These are phyloP conservation scores for Agaricus bisporus DNA, from an alignment of 768 basidiomycete genomes.

Conservation along the genomic window DNA sequence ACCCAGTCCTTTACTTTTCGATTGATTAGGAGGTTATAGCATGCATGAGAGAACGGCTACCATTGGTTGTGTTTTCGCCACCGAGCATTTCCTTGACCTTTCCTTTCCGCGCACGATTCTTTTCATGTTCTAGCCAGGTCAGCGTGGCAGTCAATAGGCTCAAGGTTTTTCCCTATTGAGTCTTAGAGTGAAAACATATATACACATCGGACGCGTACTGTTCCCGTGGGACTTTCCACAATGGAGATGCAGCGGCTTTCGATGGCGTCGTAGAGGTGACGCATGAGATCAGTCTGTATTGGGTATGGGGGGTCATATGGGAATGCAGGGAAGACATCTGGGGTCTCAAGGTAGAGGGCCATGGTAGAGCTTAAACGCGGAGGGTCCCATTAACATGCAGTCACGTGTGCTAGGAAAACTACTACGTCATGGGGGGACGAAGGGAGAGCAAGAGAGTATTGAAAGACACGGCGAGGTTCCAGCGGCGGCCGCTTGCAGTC, in stretches of 20 bases:
- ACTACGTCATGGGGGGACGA: no score
- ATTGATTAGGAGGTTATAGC: not conserved
- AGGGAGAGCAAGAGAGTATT: no score
- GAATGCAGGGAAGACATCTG: conserved; percentile 67
- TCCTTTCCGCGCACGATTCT: conserved; percentile 62
- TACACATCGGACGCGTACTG: conserved; percentile 38
- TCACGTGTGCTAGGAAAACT: not conserved
- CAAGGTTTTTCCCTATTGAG: conserved; percentile 74
- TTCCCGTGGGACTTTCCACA: conserved; percentile 87
- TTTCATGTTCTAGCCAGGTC: conserved; percentile 70
- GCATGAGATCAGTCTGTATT: conserved; percentile 87
- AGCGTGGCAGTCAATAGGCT: conserved; percentile 72
- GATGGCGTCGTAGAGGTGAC: conserved; percentile 74
- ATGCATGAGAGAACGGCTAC: conserved; percentile 17
- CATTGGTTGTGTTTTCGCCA: conserved; percentile 21
- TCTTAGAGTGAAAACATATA: not conserved
- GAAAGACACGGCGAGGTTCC: no score
- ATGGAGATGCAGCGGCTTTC: conserved; percentile 74
- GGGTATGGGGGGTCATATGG: conserved; percentile 79
- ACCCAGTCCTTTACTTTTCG: conserved; percentile 69
- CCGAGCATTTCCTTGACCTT: conserved; percentile 38
- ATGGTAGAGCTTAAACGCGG: conserved; percentile 11
- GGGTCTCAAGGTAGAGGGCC: conserved; percentile 51
- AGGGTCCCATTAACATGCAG: no score
- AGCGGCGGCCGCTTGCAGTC: no score